These are phyloP conservation scores for Sporormia fimetaria DNA, from an alignment of 495 filamentous ascomycete species.

Conservation along the genomic window DNA sequence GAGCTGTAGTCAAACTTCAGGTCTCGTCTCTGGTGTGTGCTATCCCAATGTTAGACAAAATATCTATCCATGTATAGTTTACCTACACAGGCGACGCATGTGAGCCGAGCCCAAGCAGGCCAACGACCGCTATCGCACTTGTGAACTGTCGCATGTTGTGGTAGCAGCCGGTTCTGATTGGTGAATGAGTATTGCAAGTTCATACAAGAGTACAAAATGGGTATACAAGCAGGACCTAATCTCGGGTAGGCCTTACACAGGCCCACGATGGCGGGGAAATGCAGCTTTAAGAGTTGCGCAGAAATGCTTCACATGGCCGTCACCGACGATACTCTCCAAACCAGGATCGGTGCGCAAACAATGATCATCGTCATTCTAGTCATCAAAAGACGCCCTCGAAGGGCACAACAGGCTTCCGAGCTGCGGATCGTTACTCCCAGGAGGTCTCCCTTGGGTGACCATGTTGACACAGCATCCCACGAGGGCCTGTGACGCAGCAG, in stretches of 20 bases:
- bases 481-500: conserved; percentile 18
- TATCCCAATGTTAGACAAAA: background rate
- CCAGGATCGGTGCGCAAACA: background rate
- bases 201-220: too few species aligned
- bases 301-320: background rate
- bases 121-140: conserved; percentile 7
- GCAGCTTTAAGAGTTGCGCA: conserved; percentile 5
- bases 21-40: conserved; percentile 20
- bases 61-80: background rate
- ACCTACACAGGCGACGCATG: conserved; percentile 20
- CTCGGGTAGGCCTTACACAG: background rate
- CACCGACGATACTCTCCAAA: conserved; percentile 9
- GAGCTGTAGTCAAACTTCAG: conserved; percentile 30
- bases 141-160: conserved; percentile 3
- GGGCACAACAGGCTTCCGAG: too few species aligned
- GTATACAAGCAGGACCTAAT: too few species aligned
- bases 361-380: too few species aligned
- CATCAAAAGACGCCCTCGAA: too few species aligned
- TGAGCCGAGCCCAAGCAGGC: conserved; percentile 10
- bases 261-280: conserved; percentile 2
- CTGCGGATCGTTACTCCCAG: too few species aligned
- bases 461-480: too few species aligned
- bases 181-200: too few species aligned
- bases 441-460: too few species aligned
- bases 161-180: background rate